Evolutionary conservation across 106 monocot species (phyloP), one percentile per base, ranked within the genome.

Genomic region (Dioscorea alata): DNA sequence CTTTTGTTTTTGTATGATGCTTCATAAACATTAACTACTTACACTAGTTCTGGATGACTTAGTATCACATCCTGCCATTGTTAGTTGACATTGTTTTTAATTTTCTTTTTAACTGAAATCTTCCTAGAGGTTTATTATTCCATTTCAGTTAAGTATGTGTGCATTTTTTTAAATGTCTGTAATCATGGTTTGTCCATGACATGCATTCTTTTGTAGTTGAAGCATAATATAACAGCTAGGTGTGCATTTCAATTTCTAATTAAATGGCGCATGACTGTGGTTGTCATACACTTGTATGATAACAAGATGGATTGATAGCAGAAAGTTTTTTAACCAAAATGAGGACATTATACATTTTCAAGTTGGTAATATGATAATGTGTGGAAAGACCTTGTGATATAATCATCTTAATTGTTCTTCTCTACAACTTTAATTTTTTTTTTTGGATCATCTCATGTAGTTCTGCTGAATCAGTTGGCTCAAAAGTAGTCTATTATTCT

Each of bases 261-360:
- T 28, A 82, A 66, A 69, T 77, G 75, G 51, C 75, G 80, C 77
- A 91, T 25, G 53, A 82, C 91, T 59, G 80, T 71, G 51, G 18
- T 81, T 75, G 33, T 77, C 24, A 76, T 91, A 54, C 91, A 91
- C 69, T 84, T 76, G 51, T 49, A 87, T 73, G 76, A n/a, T 63
- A n/a, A 86, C 79, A 57, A 72, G 65, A 49, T 63, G 76, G 76
- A 53, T 84, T 68, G 84, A 76, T 65, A 48, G 42, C 33, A 82
- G 60, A 48, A 23, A 61, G 51, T 78, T 79, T 59, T 21, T 59
- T 66, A 57, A 72, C 57, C 74, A 70, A n/a, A 67, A 71, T 19
- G 72, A 63, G 50, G 64, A 73, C 85, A 52, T 81, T 15, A 59
- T 75, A 21, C 33, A 74, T 63, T 60, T 91, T 28, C 91, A 91